Conservation (phyloP, 208 protist species). For the Leishmania tropica region DNA sequence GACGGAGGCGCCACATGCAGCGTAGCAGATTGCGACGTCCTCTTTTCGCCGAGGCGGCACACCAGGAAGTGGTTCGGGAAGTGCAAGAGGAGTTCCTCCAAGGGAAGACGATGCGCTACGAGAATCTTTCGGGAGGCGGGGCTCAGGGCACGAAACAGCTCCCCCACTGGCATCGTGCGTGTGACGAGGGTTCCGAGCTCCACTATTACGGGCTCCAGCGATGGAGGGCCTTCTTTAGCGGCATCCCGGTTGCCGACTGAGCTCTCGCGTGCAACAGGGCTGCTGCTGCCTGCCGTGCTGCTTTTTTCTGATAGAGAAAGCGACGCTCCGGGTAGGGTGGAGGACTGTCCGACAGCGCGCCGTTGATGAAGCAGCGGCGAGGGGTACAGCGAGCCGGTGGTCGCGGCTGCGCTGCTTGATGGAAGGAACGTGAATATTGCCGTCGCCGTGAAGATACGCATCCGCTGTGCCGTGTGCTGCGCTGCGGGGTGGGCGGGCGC, state of each 20-base stretch:
- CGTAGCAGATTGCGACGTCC: neutral
- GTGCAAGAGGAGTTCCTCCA: constrained; percentile 64
- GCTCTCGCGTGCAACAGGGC: neutral
- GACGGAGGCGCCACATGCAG: constrained; percentile 6
- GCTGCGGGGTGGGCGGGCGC: neutral
- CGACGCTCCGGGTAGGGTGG: neutral
- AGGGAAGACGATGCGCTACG: constrained; percentile 40
- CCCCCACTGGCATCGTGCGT: constrained; percentile 37
- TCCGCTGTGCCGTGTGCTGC: neutral
- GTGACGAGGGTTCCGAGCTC: constrained; percentile 29
- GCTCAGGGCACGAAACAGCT: constrained; percentile 50
- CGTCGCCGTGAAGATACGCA: neutral
- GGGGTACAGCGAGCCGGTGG: neutral
- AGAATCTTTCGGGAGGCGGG: constrained; percentile 36
- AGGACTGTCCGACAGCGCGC: neutral
- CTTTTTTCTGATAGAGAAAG: neutral
- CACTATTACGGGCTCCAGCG: constrained; percentile 17
- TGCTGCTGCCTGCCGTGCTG: neutral
- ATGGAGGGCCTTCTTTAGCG: constrained; percentile 3
- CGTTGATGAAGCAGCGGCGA: constrained; percentile 9
- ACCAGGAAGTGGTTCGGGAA: constrained; percentile 57
- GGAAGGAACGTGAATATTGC: neutral
- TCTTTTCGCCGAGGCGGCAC: constrained; percentile 6
- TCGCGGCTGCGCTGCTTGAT: neutral
- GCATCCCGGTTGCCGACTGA: neutral